Evolutionary conservation across 163 green algal species (phyloP).

Genomic region (Chloroidium sp.): DNA sequence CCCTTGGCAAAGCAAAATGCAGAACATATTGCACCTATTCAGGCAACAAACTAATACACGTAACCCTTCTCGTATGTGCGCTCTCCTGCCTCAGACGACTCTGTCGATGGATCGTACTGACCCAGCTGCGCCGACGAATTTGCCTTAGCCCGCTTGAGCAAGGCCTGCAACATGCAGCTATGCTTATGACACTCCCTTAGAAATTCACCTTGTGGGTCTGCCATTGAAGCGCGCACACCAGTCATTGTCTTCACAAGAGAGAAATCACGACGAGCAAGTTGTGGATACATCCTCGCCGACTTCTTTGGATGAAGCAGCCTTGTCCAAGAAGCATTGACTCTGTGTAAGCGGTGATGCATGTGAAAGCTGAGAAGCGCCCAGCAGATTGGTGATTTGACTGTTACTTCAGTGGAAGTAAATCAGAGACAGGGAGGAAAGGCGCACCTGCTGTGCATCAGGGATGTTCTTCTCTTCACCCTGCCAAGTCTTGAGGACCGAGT

Average conservation of each 20-base stretch:
- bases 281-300: too few species aligned
- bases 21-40: too few species aligned
- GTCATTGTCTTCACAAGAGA: too few species aligned
- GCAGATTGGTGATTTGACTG: background rate
- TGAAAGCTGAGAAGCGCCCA: background rate
- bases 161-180: slow-evolving; percentile 33
- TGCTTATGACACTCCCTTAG: background rate
- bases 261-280: too few species aligned
- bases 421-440: background rate
- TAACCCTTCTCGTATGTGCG: slow-evolving; percentile 95
- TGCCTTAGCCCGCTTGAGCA: slow-evolving; percentile 87
- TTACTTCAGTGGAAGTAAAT: too few species aligned
- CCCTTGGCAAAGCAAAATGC: too few species aligned
- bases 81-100: slow-evolving; percentile 70
- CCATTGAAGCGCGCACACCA: too few species aligned
- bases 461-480: slow-evolving; percentile 24
- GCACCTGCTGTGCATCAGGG: background rate
- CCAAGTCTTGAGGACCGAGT: slow-evolving; percentile 87
- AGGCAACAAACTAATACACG: slow-evolving; percentile 57
- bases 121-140: slow-evolving; percentile 94
- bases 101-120: slow-evolving; percentile 79
- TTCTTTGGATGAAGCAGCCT: too few species aligned
- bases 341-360: background rate
- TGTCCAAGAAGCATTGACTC: background rate
- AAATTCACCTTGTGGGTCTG: background rate